These are phyloP conservation scores for Limnomonas spitsbergensis DNA, from an alignment of 139 green algal genomes.

Conservation along the genomic window DNA sequence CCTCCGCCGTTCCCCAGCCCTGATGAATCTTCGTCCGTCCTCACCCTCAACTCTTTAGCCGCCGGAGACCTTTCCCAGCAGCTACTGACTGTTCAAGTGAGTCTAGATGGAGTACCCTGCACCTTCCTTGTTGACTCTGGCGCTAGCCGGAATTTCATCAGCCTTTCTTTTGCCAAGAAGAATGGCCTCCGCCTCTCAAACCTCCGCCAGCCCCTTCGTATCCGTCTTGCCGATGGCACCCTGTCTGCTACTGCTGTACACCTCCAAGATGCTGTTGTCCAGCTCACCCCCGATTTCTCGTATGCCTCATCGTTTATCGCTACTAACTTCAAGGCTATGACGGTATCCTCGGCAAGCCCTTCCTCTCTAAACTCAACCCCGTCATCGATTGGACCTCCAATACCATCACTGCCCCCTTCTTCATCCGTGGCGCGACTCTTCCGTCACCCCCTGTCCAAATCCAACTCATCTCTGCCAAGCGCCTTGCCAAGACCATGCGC, in stretches of 20 bases:
- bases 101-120: no score
- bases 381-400: slow-evolving; percentile 12
- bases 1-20: no score
- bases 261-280: neutral
- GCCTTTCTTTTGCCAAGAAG: no score
- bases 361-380: slow-evolving; percentile 12
- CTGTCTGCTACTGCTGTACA: neutral
- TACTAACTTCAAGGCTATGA: slow-evolving; percentile 18
- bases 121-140: no score
- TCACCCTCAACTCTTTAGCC: no score
- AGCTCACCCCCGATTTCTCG: neutral
- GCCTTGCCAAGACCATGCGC: neutral
- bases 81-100: no score
- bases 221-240: slow-evolving; percentile 6
- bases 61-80: no score
- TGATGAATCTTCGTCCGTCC: no score
- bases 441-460: neutral
- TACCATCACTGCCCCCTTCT: slow-evolving; percentile 14
- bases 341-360: slow-evolving; percentile 23
- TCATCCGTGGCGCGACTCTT: neutral
- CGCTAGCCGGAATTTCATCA: no score
- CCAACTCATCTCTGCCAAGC: slow-evolving; percentile 6
- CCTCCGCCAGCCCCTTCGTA: no score
- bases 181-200: no score
- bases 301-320: neutral